Conservation (phyloP, 2,329 filamentous ascomycete genomes). For the Curvularia hawaiiensis region DNA sequence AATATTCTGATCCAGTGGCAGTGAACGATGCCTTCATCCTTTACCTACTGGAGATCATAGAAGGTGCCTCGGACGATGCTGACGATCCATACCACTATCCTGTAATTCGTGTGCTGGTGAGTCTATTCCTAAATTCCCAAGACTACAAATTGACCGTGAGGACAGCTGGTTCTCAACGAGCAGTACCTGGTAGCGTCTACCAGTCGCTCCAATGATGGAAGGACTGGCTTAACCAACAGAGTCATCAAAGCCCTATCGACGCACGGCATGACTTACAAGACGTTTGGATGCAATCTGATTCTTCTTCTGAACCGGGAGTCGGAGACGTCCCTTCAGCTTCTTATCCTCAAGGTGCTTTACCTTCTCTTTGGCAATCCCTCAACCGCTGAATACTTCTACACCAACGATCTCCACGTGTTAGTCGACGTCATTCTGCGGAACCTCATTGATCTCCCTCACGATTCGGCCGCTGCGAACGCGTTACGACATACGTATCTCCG, state of each 20-base stretch:
- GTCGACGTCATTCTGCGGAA: slow-evolving; percentile 97
- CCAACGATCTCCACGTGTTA: slow-evolving; percentile 91
- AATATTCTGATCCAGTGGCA: slow-evolving; percentile 50
- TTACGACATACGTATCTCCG: slow-evolving; percentile 93
- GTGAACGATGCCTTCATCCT: slow-evolving; percentile 79
- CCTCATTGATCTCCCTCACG: slow-evolving; percentile 90
- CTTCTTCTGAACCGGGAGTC: slow-evolving; percentile 90
- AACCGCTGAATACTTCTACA: slow-evolving; percentile 98
- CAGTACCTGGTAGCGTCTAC: slow-evolving; percentile 87
- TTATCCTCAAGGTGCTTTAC: slow-evolving; percentile 96
- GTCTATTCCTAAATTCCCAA: slow-evolving; percentile 39
- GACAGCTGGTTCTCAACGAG: slow-evolving; percentile 90
- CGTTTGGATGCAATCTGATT: slow-evolving; percentile 97
- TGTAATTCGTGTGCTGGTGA: slow-evolving; percentile 87
- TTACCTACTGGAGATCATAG: slow-evolving; percentile 85
- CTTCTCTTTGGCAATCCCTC: slow-evolving; percentile 89
- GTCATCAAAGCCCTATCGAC: slow-evolving; percentile 89
- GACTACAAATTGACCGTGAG: slow-evolving; percentile 3
- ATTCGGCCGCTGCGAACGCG: slow-evolving; percentile 58
- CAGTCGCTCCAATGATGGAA: slow-evolving; percentile 42
- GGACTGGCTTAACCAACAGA: slow-evolving; percentile 77
- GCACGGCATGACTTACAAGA: slow-evolving; percentile 81
- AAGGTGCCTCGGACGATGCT: slow-evolving; percentile 82
- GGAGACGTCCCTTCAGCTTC: slow-evolving; percentile 88
- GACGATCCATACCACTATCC: slow-evolving; percentile 96